phyloP scores from a whole-genome alignment of 345 rosid species.

The Angophora floribunda region DNA sequence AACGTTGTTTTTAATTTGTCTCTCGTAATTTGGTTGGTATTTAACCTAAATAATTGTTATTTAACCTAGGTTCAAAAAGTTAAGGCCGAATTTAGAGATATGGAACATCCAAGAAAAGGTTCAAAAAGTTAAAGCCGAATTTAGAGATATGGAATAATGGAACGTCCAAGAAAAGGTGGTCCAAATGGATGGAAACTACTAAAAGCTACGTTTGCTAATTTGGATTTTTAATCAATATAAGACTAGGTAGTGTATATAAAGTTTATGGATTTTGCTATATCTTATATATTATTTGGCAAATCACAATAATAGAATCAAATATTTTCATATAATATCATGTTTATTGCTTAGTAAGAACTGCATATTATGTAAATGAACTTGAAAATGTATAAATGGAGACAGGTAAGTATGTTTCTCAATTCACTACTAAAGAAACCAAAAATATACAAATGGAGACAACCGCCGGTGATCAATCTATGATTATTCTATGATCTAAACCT shows the following conservation, averaged over 20 bases:
- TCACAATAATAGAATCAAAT: fast-evolving
- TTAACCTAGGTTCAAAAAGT: neutral
- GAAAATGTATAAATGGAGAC: fast-evolving
- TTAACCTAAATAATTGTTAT: neutral
- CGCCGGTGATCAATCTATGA: neutral
- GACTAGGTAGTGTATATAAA: neutral
- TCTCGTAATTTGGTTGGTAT: neutral
- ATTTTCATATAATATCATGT: neutral
- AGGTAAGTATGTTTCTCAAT: neutral
- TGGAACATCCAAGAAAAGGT: neutral
- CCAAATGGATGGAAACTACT: neutral
- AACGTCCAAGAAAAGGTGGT: neutral
- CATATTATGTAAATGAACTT: neutral
- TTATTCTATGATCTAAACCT: neutral
- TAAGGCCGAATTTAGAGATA: neutral
- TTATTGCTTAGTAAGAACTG: neutral
- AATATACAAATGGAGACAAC: neutral
- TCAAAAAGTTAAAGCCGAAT: neutral
- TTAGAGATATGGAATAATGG: neutral
- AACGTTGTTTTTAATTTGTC: neutral
- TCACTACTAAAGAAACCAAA: neutral
- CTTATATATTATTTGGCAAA: neutral
- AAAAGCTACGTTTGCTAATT: neutral
- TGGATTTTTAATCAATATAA: neutral
- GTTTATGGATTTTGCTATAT: neutral